Conservation (phyloP, 2,329 filamentous ascomycete species). For the Dissoconium aciculare region DNA sequence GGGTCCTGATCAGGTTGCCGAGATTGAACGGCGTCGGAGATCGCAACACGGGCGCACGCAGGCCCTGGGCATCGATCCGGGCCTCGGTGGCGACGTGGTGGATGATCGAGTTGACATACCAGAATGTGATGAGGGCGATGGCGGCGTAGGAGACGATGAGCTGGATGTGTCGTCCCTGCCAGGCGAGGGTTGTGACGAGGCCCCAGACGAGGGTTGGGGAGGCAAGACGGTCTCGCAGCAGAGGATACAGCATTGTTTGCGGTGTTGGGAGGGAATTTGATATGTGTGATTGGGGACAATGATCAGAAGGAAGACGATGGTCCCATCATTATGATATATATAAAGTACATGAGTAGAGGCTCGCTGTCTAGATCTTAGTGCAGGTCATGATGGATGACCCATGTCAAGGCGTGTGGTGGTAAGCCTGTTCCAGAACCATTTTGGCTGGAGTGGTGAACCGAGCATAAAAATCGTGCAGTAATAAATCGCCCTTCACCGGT, state of each 20-base stretch:
- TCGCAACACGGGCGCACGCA: slow-evolving; percentile 28
- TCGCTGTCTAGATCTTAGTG: too few relatives aligned
- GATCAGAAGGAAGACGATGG: too few relatives aligned
- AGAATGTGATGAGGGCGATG: slow-evolving; percentile 5
- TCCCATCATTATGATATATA: too few relatives aligned
- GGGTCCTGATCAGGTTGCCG: slow-evolving; percentile 46
- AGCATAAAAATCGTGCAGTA: too few relatives aligned
- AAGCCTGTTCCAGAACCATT: too few relatives aligned
- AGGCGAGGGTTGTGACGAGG: slow-evolving; percentile 5
- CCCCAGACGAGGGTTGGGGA: slow-evolving; percentile 8
- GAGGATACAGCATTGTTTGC: slow-evolving; percentile 4
- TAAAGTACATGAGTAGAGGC: too few relatives aligned
- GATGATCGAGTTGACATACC: slow-evolving; percentile 11
- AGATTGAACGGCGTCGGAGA: slow-evolving; percentile 38
- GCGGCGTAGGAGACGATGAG: neutral
- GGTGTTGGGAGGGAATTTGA: too few relatives aligned
- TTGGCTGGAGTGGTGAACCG: too few relatives aligned
- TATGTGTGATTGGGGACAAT: too few relatives aligned
- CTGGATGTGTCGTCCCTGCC: neutral
- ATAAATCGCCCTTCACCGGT: too few relatives aligned
- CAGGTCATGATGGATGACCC: too few relatives aligned
- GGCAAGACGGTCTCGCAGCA: slow-evolving; percentile 7
- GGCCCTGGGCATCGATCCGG: slow-evolving; percentile 29
- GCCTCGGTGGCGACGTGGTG: slow-evolving; percentile 20
- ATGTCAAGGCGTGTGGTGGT: too few relatives aligned